Evolutionary conservation across 768 basidiomycete species (phyloP), one percentile per base, ranked within the genome.

Genomic region (Suillus bovinus): DNA sequence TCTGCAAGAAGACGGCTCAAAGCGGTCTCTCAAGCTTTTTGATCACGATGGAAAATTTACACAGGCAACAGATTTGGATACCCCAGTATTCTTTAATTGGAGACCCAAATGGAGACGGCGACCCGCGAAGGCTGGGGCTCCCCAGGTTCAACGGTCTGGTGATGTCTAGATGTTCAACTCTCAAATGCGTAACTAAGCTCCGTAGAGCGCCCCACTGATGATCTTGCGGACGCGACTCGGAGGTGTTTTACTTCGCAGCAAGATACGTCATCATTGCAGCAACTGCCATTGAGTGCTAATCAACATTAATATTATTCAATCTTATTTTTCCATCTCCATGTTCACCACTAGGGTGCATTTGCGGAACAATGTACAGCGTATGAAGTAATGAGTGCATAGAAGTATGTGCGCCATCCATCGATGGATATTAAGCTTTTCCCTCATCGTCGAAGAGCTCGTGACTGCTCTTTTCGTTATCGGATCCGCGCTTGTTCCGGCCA

Each of bases 391-490:
- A 13, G 17, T 39, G 38, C 17, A 27, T 27, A 29, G 24, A 6
- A 39, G 29, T 1, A 41, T 17, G 24, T 56, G 38, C 17, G 36
- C 24, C 5, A 56, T 27, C n/a, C 1, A 52, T 52, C 6, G n/a
- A 38, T 39, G 36, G 36, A 20, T 10, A 20, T 52, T 34, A 64
- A 46, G 56, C 61, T 58, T 61, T 67, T 64, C 66, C 61, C 65
- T 70, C 73, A 61, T 64, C 56, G 29, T 63, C 52, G 54, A 61
- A 65, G 17, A 56, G 58, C 47, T 72, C 66, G 20, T 64, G 62
- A 27, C 61, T 65, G 27, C 60, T 63, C 65, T 71, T 63, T 33
- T 64, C 68, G 42, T 33, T 29, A 27, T 55, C 61, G 29, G 68
- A 31, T 53, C 54, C 68, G 64, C 66, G 33, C 58, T 66, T 52